phyloP scores from a whole-genome alignment of 2,329 filamentous ascomycete genomes.

The Emergomyces pasteurianus region DNA sequence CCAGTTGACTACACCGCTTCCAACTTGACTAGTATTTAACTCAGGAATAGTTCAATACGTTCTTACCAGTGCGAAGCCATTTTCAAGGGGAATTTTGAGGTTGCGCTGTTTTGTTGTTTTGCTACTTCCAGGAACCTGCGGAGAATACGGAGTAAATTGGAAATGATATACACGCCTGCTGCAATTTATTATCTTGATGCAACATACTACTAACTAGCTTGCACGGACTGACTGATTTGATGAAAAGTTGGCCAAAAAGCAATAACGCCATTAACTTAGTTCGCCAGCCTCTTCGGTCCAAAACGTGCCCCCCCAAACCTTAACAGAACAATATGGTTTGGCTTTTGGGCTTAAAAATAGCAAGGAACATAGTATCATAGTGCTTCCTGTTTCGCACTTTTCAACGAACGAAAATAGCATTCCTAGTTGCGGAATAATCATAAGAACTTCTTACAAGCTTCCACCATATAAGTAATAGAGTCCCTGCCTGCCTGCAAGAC shows the following conservation, averaged over 20 bases:
- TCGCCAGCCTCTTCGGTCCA: background rate
- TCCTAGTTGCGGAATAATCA: background rate
- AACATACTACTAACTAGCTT: background rate
- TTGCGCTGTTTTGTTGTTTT: background rate
- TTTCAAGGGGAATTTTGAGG: background rate
- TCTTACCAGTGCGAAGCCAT: background rate
- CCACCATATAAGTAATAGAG: constrained; percentile 33
- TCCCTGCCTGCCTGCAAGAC: constrained; percentile 40
- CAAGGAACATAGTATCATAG: background rate
- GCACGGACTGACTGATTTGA: no score
- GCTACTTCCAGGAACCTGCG: background rate
- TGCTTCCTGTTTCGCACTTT: background rate
- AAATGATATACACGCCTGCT: background rate
- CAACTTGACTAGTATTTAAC: no score
- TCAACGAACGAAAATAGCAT: background rate
- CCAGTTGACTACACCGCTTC: no score
- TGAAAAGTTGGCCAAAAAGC: background rate
- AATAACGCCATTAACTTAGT: background rate
- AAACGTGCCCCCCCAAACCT: background rate
- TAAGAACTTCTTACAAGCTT: constrained; percentile 4
- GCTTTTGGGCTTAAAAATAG: background rate
- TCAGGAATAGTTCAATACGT: no score
- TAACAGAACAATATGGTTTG: background rate
- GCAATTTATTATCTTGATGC: background rate
- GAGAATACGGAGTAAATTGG: no score